phyloP scores from a whole-genome alignment of 192 early-diverging fungal species.

The Linnemannia elongata region DNA sequence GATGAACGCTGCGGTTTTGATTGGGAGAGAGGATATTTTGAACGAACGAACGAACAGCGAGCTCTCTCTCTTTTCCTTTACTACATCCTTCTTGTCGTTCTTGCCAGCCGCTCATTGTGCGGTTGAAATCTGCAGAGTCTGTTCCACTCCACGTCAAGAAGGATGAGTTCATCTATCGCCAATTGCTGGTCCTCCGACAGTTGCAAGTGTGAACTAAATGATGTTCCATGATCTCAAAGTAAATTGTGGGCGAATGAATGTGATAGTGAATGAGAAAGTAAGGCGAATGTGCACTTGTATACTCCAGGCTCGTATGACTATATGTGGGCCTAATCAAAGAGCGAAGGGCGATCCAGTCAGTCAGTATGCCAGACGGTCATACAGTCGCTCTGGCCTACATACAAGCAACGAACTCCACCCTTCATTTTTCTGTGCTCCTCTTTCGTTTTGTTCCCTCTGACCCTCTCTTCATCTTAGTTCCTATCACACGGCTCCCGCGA shows the following conservation, averaged over 20 bases:
- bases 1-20: neutral
- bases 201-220: neutral
- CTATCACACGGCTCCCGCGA: slow-evolving; percentile 4
- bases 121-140: neutral
- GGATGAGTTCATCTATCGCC: neutral
- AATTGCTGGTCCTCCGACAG: neutral
- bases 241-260: neutral
- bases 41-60: neutral
- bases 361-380: no score
- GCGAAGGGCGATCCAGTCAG: neutral
- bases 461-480: neutral
- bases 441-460: neutral
- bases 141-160: neutral
- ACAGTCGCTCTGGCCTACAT: neutral
- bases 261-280: no score
- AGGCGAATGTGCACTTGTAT: neutral
- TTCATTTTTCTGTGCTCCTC: neutral
- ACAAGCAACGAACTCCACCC: neutral
- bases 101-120: neutral
- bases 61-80: neutral
- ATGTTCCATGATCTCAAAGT: neutral
- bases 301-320: neutral
- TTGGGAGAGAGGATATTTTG: neutral
- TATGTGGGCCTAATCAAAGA: neutral
- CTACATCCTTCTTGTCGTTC: neutral